phyloP scores from a whole-genome alignment of 768 basidiomycete species.

The Xerocomus brunneocitrinus region DNA sequence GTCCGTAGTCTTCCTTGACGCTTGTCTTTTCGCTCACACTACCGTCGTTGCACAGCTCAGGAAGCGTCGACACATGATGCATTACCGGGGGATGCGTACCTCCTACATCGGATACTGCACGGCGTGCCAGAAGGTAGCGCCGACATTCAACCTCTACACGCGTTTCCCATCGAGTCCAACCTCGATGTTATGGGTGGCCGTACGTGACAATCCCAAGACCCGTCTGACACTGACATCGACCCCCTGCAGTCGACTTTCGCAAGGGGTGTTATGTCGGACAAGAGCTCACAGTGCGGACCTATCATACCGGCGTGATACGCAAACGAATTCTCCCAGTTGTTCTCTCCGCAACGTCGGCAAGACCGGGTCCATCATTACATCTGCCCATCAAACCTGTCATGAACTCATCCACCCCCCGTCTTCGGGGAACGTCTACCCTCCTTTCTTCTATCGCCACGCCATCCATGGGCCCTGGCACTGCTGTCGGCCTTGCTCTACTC shows the following conservation, averaged over 20 bases:
- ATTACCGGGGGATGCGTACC: constrained; percentile 53
- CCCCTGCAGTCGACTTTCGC: constrained; percentile 76
- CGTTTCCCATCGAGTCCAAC: constrained; percentile 93
- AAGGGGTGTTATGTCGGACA: constrained; percentile 99
- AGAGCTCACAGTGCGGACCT: constrained; percentile 93
- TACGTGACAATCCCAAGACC: constrained; percentile 37
- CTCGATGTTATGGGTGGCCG: constrained; percentile 92
- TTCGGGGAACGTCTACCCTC: constrained; percentile 72
- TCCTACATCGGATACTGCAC: constrained; percentile 69
- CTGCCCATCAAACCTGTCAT: constrained; percentile 24
- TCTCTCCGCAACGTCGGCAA: constrained; percentile 34
- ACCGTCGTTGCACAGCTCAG: constrained; percentile 37
- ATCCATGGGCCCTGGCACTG: constrained; percentile 19
- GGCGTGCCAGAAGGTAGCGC: constrained; percentile 84
- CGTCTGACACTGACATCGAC: neutral
- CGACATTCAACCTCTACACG: constrained; percentile 72
- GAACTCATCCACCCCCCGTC: constrained; percentile 38
- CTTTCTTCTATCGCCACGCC: constrained; percentile 47
- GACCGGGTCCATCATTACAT: constrained; percentile 16
- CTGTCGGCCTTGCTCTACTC: constrained; percentile 74
- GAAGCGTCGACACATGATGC: constrained; percentile 56
- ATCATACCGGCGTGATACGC: constrained; percentile 87
- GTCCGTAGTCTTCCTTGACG: constrained; percentile 46
- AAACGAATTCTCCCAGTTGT: constrained; percentile 86
- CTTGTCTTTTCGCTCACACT: neutral